Percentiles rank a stretch among this genome's conserved stretches.
Conservation (phyloP, 2,329 filamentous ascomycete genomes). For the Dothideomycetes sp. region DNA sequence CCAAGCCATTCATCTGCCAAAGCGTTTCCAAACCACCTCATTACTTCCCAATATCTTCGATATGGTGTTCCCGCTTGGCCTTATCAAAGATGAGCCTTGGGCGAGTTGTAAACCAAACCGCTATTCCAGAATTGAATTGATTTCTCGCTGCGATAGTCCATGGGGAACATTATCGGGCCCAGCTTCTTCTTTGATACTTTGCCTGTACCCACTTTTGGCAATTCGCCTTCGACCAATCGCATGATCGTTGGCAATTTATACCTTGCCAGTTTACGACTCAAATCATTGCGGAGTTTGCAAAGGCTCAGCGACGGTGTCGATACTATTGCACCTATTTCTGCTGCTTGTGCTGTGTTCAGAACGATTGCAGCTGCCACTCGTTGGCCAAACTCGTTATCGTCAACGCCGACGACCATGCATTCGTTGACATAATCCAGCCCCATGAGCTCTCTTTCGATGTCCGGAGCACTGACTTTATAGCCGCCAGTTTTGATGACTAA, state of each 20-base stretch:
- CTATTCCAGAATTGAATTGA: conserved; percentile 4
- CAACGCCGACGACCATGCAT: conserved; percentile 42
- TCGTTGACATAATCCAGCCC: conserved; percentile 38
- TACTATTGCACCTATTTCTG: too few species aligned
- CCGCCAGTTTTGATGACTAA: conserved; percentile 43
- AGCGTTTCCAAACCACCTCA: too few species aligned
- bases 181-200: conserved; percentile 39
- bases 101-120: not conserved
- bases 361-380: conserved; percentile 43
- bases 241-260: conserved; percentile 41
- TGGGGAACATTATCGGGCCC: conserved; percentile 3
- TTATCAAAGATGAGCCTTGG: conserved; percentile 1
- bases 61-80: not conserved
- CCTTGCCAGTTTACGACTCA: conserved; percentile 32
- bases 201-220: conserved; percentile 37
- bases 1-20: too few species aligned
- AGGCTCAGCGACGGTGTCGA: conserved; percentile 21
- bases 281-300: conserved; percentile 30
- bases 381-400: conserved; percentile 44
- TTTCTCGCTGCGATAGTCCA: not conserved
- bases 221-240: conserved; percentile 31
- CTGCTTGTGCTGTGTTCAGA: conserved; percentile 18
- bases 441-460: conserved; percentile 44
- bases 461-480: conserved; percentile 44
- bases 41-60: too few species aligned